phyloP scores from a whole-genome alignment of 345 rosid genomes.

The Clausena lansium region DNA sequence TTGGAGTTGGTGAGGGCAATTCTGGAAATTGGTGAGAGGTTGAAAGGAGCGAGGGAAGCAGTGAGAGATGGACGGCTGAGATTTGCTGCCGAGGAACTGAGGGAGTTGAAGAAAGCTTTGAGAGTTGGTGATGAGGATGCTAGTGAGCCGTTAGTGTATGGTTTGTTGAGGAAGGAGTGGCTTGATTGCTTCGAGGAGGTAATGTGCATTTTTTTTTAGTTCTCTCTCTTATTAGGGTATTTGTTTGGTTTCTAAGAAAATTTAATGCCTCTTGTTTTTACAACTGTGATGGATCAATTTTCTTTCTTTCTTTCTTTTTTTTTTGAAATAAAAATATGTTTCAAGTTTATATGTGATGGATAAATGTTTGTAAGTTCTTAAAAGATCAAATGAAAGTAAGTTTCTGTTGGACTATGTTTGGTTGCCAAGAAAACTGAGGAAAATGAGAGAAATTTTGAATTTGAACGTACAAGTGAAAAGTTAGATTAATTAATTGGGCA shows the following conservation, averaged over 20 bases:
- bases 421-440: neutral
- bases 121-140: conserved; percentile 67
- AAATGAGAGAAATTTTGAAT: conserved; percentile 1
- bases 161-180: conserved; percentile 76
- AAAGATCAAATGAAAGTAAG: too few species aligned
- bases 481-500: neutral
- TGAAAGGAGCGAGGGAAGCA: conserved; percentile 57
- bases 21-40: conserved; percentile 60
- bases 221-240: neutral
- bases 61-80: conserved; percentile 54
- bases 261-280: neutral
- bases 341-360: too few species aligned
- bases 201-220: neutral
- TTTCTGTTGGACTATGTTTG: neutral
- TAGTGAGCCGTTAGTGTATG: conserved; percentile 70
- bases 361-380: too few species aligned
- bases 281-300: too few species aligned
- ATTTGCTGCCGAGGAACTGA: conserved; percentile 76
- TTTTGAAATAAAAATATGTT: too few species aligned
- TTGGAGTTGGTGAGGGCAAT: conserved; percentile 57
- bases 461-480: neutral
- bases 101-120: conserved; percentile 60
- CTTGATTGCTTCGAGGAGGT: conserved; percentile 83
- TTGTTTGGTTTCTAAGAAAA: conserved; percentile 22
- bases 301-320: too few species aligned